These are phyloP conservation scores for Apiospora phragmitis DNA, from an alignment of 2,329 filamentous ascomycete genomes.

Conservation along the genomic window DNA sequence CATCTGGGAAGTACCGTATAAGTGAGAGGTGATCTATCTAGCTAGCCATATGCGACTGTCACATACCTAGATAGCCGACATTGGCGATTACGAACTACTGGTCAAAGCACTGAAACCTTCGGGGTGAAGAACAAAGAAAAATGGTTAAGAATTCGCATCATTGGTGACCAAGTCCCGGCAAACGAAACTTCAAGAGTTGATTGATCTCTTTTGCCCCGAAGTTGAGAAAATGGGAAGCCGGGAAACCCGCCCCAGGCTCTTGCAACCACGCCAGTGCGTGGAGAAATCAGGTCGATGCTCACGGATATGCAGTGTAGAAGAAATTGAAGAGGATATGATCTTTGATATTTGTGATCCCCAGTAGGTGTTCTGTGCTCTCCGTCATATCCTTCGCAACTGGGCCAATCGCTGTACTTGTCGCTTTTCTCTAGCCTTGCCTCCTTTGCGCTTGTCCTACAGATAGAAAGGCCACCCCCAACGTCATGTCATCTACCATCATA, in stretches of 20 bases:
- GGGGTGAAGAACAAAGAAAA: not conserved
- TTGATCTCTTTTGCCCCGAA: not conserved
- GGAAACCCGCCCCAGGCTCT: not conserved
- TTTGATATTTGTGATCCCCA: not conserved
- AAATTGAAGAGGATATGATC: not conserved
- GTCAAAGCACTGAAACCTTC: not conserved
- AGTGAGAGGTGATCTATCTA: not conserved
- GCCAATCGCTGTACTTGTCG: slow-evolving; percentile 8
- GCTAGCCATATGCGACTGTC: not conserved
- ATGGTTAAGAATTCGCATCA: not conserved
- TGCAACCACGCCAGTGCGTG: not conserved
- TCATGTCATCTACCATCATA: not conserved
- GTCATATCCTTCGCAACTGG: not conserved
- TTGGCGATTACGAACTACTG: not conserved
- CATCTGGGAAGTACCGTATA: not conserved
- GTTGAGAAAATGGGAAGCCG: not conserved
- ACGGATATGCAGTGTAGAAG: not conserved
- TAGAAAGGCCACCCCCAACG: not conserved
- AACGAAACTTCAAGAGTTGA: not conserved
- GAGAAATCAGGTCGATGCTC: not conserved
- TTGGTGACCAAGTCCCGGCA: not conserved
- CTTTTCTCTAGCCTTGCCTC: slow-evolving; percentile 13
- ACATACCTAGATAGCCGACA: not conserved
- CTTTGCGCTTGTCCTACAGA: not conserved
- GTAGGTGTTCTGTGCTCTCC: not conserved